Conservation (phyloP, 495 filamentous ascomycete species). For the Chaetomium cochliodes region DNA sequence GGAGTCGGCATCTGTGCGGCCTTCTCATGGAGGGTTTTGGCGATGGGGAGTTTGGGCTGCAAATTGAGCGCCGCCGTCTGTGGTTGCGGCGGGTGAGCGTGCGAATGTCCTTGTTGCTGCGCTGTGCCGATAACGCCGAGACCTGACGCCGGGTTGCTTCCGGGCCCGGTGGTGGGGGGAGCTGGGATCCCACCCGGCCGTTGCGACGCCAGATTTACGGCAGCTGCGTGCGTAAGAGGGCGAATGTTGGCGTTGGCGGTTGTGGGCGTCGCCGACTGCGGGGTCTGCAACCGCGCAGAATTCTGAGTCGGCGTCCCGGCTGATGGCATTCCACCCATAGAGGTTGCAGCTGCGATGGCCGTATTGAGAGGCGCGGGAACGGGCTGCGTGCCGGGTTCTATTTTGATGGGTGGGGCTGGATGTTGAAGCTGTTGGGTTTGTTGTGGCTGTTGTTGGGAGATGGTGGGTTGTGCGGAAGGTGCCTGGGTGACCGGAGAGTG, state of each 20-base stretch:
- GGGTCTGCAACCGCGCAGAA: conserved; percentile 47
- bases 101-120: conserved; percentile 51
- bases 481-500: conserved; percentile 23
- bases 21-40: conserved; percentile 67
- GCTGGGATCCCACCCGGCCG: conserved; percentile 40
- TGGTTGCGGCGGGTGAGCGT: conserved; percentile 51
- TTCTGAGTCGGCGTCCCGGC: conserved; percentile 47
- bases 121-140: conserved; percentile 34
- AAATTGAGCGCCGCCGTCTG: conserved; percentile 35
- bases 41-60: conserved; percentile 68
- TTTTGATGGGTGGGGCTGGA: conserved; percentile 37
- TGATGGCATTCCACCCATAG: conserved; percentile 36
- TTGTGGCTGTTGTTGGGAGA: conserved; percentile 11
- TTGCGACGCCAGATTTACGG: conserved; percentile 46
- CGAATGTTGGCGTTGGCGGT: conserved; percentile 42
- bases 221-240: conserved; percentile 49
- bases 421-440: conserved; percentile 28
- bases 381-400: conserved; percentile 40
- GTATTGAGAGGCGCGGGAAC: conserved; percentile 47
- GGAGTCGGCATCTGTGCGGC: conserved; percentile 64
- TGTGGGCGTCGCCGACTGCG: conserved; percentile 48
- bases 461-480: conserved; percentile 13
- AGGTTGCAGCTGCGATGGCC: conserved; percentile 44
- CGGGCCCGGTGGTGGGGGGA: conserved; percentile 4
- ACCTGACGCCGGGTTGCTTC: conserved; percentile 32